Evolutionary conservation across 2,329 filamentous ascomycete genomes (phyloP), one percentile per base, ranked within the genome.

Genomic region (Sclerotinia borealis): DNA sequence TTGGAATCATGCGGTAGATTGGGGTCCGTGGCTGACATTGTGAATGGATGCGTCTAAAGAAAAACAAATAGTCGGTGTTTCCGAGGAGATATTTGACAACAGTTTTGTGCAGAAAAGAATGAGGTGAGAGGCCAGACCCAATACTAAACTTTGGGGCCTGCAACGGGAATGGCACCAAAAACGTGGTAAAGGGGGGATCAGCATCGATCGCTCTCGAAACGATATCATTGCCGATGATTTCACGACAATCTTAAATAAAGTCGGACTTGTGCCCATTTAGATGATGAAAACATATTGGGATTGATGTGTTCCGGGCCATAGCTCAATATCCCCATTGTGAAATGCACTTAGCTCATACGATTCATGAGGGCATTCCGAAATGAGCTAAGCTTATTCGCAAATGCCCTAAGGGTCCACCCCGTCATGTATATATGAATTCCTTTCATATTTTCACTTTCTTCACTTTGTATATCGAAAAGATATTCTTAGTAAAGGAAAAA

Each of bases 1-100:
- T 45, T 54, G 22, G 59, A 61, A 37, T 61, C 59, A 61, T 61
- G 59, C 15, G 39, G 49, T 48, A 39, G 17, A 29, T 36, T 37
- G 17, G 49, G 49, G 31, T 56, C 50, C 17, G 39, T 11, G 3
- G 39, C 34, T 10, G 50, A 48, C 41, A 56, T 55, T 29, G 27
- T 11, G 39, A 47, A 10, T 47, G 11, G 7, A 13, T 29, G 50
- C 4, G 19, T 43, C 10, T 3, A n/a, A 31, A 13, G 27, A 2
- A 31, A 31, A 43, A 15, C 10, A 31, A 31, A 41, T 6, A 43
- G 37, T n/a, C 3, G 6, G 25, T 29, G 10, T 2, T 41, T 43
- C 25, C 17, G 25, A 43, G 52, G 52, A 43, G 52, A 55, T 55
- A 22, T 43, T 31, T 55, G 25, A 27, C 22, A 13, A 25, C 51